Base-by-base conservation (phyloP, 2,329 filamentous ascomycete genomes). In the Colletotrichum viniferum region DNA sequence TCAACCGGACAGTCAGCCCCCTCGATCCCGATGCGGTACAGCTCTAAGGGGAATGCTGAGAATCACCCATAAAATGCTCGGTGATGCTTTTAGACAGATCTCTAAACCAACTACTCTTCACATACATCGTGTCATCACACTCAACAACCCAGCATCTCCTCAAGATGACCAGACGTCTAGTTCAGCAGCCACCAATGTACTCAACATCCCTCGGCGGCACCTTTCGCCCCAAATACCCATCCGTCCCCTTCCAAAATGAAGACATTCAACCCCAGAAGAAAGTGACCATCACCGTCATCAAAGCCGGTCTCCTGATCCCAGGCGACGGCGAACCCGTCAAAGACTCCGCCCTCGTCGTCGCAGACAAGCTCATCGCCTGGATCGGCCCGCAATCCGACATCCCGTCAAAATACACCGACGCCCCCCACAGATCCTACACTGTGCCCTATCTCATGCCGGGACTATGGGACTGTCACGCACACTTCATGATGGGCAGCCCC, bases 391-490 rank as follows among this genome's bases (percentile, higher is more conserved):
- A 81, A 28, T 65, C 77, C 48, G 62, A 78, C 16, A 55, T 86
- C 6, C 82, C 82, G 0, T 61, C 75, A 3, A 78, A 80, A 10
- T 85, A 84, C 78, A 80, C 78, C 7, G 71, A 79, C 7, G 78
- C 74, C 3, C 74, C 80, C 4, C 80, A 83, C 73, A 82, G 78
- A 77, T 43, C 71, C 62, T 78, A 80, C 2, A 78, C 82, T n/a
- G 85, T 89, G 12, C 83, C 85, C 0, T 84, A 87, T 10, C 79
- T 88, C 9, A 86, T 90, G 81, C 88, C 88, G 0, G 89, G 89
- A 4, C 83, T 91, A 18, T 90, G 88, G 88, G 89, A 90, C 73
- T 87, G 84, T 76, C 88, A 90, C 79, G 83, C 85, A 1, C 89
- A 90, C 78, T 88, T 87, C 76, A 77, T 83, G 5, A 88, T 86